phyloP scores from a whole-genome alignment of 1,139 yeast species.

The Zygotorulaspora mrakii region DNA sequence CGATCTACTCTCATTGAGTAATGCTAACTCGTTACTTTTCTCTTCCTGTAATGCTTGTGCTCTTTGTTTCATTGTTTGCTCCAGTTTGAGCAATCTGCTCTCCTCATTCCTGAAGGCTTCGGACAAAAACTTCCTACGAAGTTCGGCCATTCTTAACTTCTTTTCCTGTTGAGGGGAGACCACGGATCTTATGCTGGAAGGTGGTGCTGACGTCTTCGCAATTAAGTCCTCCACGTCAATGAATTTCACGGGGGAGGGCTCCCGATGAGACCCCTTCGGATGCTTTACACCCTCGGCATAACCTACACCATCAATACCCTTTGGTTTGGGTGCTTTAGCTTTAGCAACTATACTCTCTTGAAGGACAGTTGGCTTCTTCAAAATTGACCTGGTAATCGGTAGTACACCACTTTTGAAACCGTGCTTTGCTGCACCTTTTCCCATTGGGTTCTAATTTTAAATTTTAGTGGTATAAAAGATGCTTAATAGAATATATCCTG shows the following conservation, averaged over 20 bases:
- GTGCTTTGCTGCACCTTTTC: constrained; percentile 44
- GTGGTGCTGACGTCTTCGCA: constrained; percentile 45
- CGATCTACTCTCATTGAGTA: constrained; percentile 23
- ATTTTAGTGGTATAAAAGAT: not conserved
- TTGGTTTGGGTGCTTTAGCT: constrained; percentile 47
- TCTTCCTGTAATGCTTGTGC: constrained; percentile 36
- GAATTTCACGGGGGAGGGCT: constrained; percentile 51
- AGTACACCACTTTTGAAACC: constrained; percentile 73
- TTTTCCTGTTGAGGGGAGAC: constrained; percentile 51
- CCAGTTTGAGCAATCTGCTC: constrained; percentile 44
- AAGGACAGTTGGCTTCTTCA: constrained; percentile 59
- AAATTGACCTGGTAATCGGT: constrained; percentile 70
- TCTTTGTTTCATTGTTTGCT: constrained; percentile 37
- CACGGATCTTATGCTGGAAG: constrained; percentile 35
- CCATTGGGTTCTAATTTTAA: constrained; percentile 37
- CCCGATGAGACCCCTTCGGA: constrained; percentile 63
- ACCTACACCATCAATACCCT: constrained; percentile 44
- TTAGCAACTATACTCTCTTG: constrained; percentile 44
- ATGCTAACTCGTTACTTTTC: constrained; percentile 36
- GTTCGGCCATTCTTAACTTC: constrained; percentile 55
- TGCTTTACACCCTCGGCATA: constrained; percentile 72
- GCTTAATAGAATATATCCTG: not conserved
- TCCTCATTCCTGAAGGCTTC: constrained; percentile 66
- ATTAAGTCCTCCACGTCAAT: constrained; percentile 59
- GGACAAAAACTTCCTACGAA: constrained; percentile 68